A percentile compares a stretch with the other conserved stretches of the same genome.
Conservation (phyloP, 192 early-diverging fungal genomes). For the Entomortierella chlamydospora region DNA sequence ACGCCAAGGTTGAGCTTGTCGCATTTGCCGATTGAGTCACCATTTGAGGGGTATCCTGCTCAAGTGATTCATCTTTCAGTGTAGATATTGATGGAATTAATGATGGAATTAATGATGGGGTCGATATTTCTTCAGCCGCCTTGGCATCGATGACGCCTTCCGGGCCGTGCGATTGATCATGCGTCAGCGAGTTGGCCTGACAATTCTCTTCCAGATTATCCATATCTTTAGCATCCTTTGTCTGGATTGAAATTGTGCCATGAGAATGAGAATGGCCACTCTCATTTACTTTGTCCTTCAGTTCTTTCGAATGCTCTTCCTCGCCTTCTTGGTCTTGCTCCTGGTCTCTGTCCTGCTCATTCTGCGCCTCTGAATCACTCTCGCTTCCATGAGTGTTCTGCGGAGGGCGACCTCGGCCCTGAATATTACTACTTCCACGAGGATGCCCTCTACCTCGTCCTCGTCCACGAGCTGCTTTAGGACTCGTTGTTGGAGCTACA, state of each 20-base stretch:
- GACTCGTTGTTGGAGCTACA: not conserved
- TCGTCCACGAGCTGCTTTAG: not conserved
- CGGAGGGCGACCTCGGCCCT: not conserved
- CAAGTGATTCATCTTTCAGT: not conserved
- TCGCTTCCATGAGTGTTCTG: not conserved
- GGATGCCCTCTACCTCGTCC: conserved; percentile 20
- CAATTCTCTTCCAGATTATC: too few species aligned
- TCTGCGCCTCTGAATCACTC: not conserved
- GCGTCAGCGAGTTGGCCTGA: too few species aligned
- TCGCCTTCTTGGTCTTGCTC: not conserved
- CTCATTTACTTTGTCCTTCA: too few species aligned
- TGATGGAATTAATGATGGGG: too few species aligned
- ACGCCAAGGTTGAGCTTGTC: too few species aligned
- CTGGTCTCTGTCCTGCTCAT: not conserved
- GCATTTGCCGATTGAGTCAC: not conserved
- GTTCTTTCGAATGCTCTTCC: not conserved
- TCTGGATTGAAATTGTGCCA: too few species aligned
- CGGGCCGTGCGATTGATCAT: too few species aligned
- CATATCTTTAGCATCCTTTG: too few species aligned
- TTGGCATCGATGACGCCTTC: too few species aligned
- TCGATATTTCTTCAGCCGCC: too few species aligned
- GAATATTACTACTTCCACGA: conserved; percentile 1
- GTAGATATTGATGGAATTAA: too few species aligned
- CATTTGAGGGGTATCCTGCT: not conserved
- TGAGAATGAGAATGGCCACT: too few species aligned